These are phyloP conservation scores for Ricinus communis DNA, from an alignment of 345 rosid species.

Conservation along the genomic window DNA sequence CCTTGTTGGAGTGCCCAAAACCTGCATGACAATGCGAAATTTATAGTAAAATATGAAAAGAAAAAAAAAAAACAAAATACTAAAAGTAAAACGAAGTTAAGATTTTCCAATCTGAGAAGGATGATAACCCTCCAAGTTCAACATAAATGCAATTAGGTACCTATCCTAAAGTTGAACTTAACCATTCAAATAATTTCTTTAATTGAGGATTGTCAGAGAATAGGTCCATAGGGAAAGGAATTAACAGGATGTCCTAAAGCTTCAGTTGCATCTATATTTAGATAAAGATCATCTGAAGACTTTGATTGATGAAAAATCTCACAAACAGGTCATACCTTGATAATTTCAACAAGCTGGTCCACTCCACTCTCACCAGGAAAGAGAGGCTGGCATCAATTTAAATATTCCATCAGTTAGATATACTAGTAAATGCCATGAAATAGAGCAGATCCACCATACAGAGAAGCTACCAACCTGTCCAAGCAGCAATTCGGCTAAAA, in stretches of 20 bases:
- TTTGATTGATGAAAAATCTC: background rate
- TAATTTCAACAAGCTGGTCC: slow-evolving; percentile 96
- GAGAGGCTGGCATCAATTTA: slow-evolving; percentile 60
- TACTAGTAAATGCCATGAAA: background rate
- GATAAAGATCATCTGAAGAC: background rate
- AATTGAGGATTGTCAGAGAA: background rate
- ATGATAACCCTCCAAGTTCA: background rate
- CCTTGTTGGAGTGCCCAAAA: slow-evolving; percentile 95
- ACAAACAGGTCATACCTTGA: slow-evolving; percentile 56
- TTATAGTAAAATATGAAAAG: background rate
- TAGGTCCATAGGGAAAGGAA: background rate
- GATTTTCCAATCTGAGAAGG: background rate
- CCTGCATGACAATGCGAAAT: slow-evolving; percentile 41
- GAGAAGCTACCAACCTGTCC: slow-evolving; percentile 63
- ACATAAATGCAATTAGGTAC: background rate
- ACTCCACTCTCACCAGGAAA: slow-evolving; percentile 99
- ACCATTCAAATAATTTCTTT: background rate
- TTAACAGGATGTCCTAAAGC: background rate
- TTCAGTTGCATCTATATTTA: background rate
- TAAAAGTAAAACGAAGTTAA: background rate
- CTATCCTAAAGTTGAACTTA: background rate
- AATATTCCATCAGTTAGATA: slow-evolving; percentile 9
- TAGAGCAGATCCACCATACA: background rate
- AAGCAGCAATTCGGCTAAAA: slow-evolving; percentile 85
- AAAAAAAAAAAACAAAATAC: background rate